These are phyloP conservation scores for Chondrus crispus DNA, from an alignment of 23 red algal genomes.

Conservation along the genomic window DNA sequence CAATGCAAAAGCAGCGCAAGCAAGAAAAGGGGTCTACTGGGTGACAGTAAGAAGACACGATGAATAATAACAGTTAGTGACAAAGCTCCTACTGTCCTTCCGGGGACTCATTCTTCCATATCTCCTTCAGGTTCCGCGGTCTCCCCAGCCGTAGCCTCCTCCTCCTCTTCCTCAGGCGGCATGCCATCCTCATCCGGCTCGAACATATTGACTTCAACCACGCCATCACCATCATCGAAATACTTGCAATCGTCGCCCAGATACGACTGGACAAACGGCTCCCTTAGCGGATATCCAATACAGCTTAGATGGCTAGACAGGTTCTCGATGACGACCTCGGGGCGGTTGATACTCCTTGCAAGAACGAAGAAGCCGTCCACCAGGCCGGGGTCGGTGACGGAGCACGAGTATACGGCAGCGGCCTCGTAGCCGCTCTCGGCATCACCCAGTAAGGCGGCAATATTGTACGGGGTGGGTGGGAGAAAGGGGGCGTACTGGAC, in stretches of 20 bases:
- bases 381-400: background rate
- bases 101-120: no score
- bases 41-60: no score
- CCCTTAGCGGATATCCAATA: background rate
- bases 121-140: no score
- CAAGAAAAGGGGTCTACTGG: no score
- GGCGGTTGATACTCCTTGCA: background rate
- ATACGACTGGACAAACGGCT: background rate
- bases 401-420: background rate
- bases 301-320: background rate
- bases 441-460: background rate
- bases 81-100: no score
- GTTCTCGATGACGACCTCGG: background rate
- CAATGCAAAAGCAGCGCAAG: no score
- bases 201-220: background rate
- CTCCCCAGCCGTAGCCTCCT: no score
- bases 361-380: background rate
- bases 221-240: background rate
- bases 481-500: background rate
- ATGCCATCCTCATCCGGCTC: background rate
- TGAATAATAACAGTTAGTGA: no score
- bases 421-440: background rate
- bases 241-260: background rate
- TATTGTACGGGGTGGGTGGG: background rate
- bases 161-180: background rate